Base-by-base conservation (phyloP, 371 early-diverging fungal genomes). In the Globomyces sp. region DNA sequence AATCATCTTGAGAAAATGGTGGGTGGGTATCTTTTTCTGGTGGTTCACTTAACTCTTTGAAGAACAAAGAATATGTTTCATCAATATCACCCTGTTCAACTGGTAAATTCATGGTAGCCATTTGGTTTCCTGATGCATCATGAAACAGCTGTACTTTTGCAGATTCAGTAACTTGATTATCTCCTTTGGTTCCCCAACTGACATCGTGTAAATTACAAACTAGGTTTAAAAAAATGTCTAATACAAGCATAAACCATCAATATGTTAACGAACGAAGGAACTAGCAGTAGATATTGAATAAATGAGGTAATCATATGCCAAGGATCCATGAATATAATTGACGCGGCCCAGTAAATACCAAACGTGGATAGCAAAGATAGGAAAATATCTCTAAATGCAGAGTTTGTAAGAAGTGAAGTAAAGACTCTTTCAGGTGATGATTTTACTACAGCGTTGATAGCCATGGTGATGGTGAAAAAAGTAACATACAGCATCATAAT, bases 141-240 rank as follows among this genome's bases (percentile, higher is more conserved):
- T 68, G 48, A 13, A 57, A 57, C 24, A 58, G 55, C 4, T 57
- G 37, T 37, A 68, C 66, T 36, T 69, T 64, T 4, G 71, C 70
- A 34, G 63, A 44, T 63, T 71, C 67, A 70, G 52, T 74, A 0
- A 65, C 68, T 42, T 46, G 34, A 10, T 74, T 80, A 51, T 77
- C 93, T 68, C 95, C 94, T 80, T 96, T 96, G 42, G 96, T 95
- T 57, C 96, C 96, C 96, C 96, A 96, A 4, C 92, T 85, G 59
- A 95, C 90, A 74, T 95, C 94, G 52, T 76, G 79, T 36, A 74
- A 72, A 58, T 77, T 79, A 24, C 24, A 57, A 64, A 71, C 55
- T 67, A 63, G 63, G 51, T 42, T 64, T 13, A 57, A 50, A 47
- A 59, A 61, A 58, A 57, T 63, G 59, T 57, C 60, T 49, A 64